phyloP scores from a whole-genome alignment of 31 red algal species.

The Asparagopsis taxiformis region DNA sequence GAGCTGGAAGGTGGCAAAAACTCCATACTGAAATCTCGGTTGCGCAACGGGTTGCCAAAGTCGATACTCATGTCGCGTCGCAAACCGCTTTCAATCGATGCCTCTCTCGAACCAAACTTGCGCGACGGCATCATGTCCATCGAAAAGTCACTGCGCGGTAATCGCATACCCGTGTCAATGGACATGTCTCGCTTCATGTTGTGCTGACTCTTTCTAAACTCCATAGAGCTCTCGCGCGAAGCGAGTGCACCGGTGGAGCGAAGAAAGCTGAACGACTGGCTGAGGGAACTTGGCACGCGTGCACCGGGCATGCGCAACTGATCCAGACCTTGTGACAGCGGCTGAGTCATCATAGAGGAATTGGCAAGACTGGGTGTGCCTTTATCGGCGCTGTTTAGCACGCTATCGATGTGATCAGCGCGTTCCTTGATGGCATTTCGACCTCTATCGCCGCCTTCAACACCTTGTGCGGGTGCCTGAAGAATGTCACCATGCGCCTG shows the following conservation, averaged over 20 bases:
- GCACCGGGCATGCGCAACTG: background rate
- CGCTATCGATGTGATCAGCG: slow-evolving; percentile 60
- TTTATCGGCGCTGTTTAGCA: slow-evolving; percentile 58
- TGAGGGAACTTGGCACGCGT: slow-evolving; percentile 22
- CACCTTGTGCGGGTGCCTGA: too few relatives aligned
- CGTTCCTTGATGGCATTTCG: slow-evolving; percentile 15
- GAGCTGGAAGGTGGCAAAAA: slow-evolving; percentile 35
- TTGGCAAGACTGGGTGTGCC: too few relatives aligned
- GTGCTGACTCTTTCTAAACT: slow-evolving; percentile 45
- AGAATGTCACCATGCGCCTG: too few relatives aligned
- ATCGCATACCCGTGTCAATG: too few relatives aligned
- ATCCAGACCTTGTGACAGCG: slow-evolving; percentile 22
- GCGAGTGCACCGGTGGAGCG: slow-evolving; percentile 21
- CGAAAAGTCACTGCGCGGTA: slow-evolving; percentile 48
- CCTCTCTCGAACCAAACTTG: slow-evolving; percentile 3
- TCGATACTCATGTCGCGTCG: slow-evolving; percentile 67
- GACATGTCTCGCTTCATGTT: slow-evolving; percentile 50
- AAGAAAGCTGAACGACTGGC: slow-evolving; percentile 61
- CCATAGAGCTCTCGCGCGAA: slow-evolving; percentile 66
- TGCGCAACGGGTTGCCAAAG: slow-evolving; percentile 57
- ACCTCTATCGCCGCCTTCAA: slow-evolving; percentile 12
- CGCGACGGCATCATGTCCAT: slow-evolving; percentile 30
- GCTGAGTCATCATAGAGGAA: slow-evolving; percentile 2
- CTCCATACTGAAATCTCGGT: slow-evolving; percentile 64
- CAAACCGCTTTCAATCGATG: slow-evolving; percentile 16